These are phyloP conservation scores for Trichoderma virens DNA, from an alignment of 495 filamentous ascomycete species.

Conservation along the genomic window DNA sequence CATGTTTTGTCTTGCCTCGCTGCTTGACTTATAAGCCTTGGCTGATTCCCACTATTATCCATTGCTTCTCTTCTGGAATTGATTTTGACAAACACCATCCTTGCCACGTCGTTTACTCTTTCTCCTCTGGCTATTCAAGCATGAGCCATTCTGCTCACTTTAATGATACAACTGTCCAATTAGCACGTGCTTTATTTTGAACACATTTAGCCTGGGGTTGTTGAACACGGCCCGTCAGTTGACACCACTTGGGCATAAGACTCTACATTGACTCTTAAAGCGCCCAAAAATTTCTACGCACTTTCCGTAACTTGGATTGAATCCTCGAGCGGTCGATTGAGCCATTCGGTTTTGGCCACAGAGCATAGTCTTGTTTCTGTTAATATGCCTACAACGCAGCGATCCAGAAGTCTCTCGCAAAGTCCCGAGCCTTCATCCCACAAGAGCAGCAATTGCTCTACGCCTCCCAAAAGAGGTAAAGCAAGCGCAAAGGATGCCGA, in stretches of 20 bases:
- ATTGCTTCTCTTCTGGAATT: background rate
- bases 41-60: background rate
- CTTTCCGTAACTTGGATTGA: too few relatives aligned
- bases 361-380: background rate
- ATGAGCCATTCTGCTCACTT: background rate
- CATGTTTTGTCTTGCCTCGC: background rate
- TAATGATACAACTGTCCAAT: background rate
- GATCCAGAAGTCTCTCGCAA: background rate
- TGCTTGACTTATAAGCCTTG: background rate
- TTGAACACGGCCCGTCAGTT: too few relatives aligned
- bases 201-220: too few relatives aligned
- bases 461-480: background rate
- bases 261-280: too few relatives aligned
- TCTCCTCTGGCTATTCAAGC: background rate
- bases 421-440: background rate
- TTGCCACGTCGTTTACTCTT: background rate
- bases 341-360: too few relatives aligned
- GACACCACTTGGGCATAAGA: too few relatives aligned
- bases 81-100: background rate
- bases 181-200: background rate
- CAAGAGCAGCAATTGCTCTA: background rate
- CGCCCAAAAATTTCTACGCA: too few relatives aligned
- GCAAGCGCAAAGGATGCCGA: constrained; percentile 37
- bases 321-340: too few relatives aligned
- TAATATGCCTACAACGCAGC: background rate